Evolutionary conservation across 2,329 filamentous ascomycete species (phyloP), one percentile per base, ranked within the genome.

Genomic region (Hypoxylon sp.): DNA sequence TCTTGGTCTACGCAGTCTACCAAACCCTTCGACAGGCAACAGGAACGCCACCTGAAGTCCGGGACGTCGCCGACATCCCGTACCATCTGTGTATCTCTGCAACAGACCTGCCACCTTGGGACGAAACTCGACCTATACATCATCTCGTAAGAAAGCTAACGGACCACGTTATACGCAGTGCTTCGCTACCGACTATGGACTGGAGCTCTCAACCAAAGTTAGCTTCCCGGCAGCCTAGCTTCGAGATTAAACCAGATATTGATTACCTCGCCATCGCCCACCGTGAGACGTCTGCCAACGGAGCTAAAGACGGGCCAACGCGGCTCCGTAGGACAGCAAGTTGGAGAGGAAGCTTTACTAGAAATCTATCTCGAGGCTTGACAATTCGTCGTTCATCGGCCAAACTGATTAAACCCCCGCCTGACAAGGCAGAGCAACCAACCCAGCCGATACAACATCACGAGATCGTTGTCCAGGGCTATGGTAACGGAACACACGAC

Each of bases 21-120:
- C 91, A 95, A 70, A 87, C 86, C n/a, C 79, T 95, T 1, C 81
- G 83, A 8, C 84, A 84, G 49, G 86, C 86, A 31, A 88, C 85
- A 0, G 77, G 82, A 27, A 78, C 83, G 0, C 87, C 90, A 0
- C 70, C 77, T 4, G 85, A 90, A 65, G 85, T 91, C 23, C 78
- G 79, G 13, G 83, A 88, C 51, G 76, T 78, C 0, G 77, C 80
- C 1, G 78, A 77, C 11, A 79, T 85, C 1, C 75, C 79, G 0
- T 94, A 94, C 61, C 78, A 81, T 48, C 69, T 85, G 17, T 75
- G 78, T 29, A 74, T 82, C 0, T 76, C 78, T 1, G 76, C 74
- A 0, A 70, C 69, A 2, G 69, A 74, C 23, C 64, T 81, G 1
- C 79, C 80, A 0, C 79, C 81, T 0, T 85, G 82, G 82, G 69